phyloP scores from a whole-genome alignment of 176 grass and related monocot species.

The Juncus inflexus region DNA sequence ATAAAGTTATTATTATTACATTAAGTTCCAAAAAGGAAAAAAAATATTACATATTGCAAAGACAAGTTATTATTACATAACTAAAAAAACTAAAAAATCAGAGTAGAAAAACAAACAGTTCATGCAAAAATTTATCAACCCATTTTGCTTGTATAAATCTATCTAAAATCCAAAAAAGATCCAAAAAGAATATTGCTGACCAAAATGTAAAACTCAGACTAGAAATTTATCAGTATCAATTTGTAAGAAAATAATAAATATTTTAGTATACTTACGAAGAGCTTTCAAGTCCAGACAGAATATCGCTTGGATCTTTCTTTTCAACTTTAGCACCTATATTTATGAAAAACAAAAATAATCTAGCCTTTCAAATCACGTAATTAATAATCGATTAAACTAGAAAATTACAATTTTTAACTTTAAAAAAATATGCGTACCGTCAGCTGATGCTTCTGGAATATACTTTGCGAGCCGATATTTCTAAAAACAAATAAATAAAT shows the following conservation, averaged over 20 bases:
- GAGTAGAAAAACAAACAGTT: too few species aligned
- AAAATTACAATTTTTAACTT: neutral
- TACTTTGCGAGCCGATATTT: slow-evolving; percentile 97
- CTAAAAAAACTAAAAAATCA: too few species aligned
- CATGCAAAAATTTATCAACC: too few species aligned
- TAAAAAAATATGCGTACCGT: slow-evolving; percentile 46
- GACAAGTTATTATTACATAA: too few species aligned
- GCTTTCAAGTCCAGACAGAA: slow-evolving; percentile 56
- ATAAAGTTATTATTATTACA: slow-evolving; percentile 15
- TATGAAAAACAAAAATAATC: slow-evolving; percentile 6
- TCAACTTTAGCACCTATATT: slow-evolving; percentile 55
- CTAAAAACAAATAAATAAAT: slow-evolving; percentile 37
- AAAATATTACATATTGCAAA: neutral
- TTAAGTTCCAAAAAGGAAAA: neutral
- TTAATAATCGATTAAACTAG: neutral
- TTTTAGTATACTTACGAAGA: slow-evolving; percentile 65
- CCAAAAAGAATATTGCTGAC: too few species aligned
- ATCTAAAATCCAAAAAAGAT: too few species aligned
- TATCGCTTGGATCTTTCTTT: slow-evolving; percentile 67
- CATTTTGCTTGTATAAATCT: too few species aligned
- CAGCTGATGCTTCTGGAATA: slow-evolving; percentile 72
- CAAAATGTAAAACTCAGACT: too few species aligned
- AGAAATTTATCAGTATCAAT: too few species aligned
- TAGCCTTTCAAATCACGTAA: too few species aligned
- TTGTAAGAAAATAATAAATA: too few species aligned